Conservation (phyloP, 176 grass and related monocot genomes). For the Zea mays region DNA sequence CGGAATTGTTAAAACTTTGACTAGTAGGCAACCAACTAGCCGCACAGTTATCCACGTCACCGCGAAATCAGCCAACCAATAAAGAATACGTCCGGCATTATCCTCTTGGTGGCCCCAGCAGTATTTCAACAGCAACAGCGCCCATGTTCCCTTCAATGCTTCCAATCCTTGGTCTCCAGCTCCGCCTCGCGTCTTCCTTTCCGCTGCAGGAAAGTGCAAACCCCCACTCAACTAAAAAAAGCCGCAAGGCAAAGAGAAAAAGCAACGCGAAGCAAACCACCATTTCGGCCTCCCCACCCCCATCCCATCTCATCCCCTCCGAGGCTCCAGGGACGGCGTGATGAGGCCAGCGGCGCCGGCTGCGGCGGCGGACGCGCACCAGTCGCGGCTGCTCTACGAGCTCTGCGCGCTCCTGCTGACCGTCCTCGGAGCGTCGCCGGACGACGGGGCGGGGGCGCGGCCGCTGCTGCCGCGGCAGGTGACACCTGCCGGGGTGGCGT, state of each 20-base stretch:
- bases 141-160: no score
- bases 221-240: slow-evolving; percentile 2
- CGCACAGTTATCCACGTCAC: no score
- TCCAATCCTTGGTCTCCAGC: no score
- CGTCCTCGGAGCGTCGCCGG: slow-evolving; percentile 39
- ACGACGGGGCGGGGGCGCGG: neutral
- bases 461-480: slow-evolving; percentile 41
- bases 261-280: neutral
- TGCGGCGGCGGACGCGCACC: slow-evolving; percentile 35
- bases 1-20: no score
- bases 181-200: no score
- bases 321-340: no score
- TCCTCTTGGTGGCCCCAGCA: no score
- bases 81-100: no score
- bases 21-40: no score
- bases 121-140: no score
- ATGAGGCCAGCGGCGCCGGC: slow-evolving; percentile 39
- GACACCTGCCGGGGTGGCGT: slow-evolving; percentile 62
- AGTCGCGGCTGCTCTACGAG: slow-evolving; percentile 73
- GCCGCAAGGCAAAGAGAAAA: neutral
- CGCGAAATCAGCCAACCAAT: no score
- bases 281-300: neutral
- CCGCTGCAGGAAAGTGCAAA: neutral
- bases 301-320: no score
- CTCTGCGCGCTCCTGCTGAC: slow-evolving; percentile 60